A percentile compares a stretch with the other conserved stretches of the same genome.
Conservation (phyloP, 352 stramenopile genomes). For the Bremia lactucae region DNA sequence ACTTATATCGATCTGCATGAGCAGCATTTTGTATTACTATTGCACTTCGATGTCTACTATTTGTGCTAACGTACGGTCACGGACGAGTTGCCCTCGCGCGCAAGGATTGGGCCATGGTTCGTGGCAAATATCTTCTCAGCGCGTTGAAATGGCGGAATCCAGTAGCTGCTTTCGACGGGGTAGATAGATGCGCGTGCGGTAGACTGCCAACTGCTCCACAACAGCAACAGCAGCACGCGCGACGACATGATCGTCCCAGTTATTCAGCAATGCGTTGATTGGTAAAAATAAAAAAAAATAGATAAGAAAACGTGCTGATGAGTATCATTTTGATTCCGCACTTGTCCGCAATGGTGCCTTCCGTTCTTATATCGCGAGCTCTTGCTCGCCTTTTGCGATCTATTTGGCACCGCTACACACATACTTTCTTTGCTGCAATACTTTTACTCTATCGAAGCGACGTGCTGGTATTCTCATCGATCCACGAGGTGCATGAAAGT, state of each 20-base stretch:
- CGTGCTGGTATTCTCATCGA: conserved; percentile 33
- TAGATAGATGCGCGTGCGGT: conserved; percentile 47
- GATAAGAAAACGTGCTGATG: too few species aligned
- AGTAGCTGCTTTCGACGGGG: conserved; percentile 51
- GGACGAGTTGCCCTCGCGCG: conserved; percentile 46
- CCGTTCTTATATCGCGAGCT: neutral
- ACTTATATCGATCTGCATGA: conserved; percentile 39
- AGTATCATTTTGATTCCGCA: conserved; percentile 16
- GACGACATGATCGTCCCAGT: conserved; percentile 18
- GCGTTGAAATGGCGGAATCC: conserved; percentile 72
- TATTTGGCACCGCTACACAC: neutral
- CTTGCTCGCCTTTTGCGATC: neutral
- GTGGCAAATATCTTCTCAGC: conserved; percentile 82
- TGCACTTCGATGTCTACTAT: neutral
- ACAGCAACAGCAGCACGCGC: conserved; percentile 7
- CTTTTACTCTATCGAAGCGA: conserved; percentile 19
- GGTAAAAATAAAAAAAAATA: conserved; percentile 16
- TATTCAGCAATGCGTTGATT: conserved; percentile 1
- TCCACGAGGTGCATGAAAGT: conserved; percentile 46
- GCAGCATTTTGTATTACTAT: neutral
- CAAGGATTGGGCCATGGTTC: conserved; percentile 56
- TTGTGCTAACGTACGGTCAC: conserved; percentile 29
- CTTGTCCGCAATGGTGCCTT: conserved; percentile 4
- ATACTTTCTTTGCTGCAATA: conserved; percentile 17
- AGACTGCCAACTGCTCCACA: conserved; percentile 7